Conservation (phyloP, 139 green algal species). For the Edaphochlamys debaryana region DNA sequence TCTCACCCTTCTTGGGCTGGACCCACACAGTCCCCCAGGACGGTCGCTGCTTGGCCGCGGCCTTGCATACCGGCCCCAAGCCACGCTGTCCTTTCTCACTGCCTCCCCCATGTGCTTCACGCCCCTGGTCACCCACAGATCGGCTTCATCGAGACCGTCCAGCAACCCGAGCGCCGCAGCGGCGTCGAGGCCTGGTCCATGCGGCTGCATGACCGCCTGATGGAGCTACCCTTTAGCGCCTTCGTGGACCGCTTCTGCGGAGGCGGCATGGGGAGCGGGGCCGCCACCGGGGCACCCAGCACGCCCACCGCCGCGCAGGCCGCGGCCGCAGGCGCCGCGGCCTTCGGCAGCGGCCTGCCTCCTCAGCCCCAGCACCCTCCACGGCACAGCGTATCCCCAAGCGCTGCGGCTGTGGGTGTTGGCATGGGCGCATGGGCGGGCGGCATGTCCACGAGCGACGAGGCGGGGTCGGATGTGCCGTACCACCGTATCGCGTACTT, state of each 20-base stretch:
- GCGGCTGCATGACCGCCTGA: slow-evolving; percentile 52
- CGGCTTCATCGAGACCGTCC: slow-evolving; percentile 53
- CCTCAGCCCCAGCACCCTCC: no score
- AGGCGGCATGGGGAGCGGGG: not conserved
- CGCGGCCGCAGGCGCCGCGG: not conserved
- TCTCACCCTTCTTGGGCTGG: no score
- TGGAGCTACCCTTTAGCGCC: slow-evolving; percentile 46
- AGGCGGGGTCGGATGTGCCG: slow-evolving; percentile 39
- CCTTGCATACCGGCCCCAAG: no score
- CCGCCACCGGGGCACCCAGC: not conserved
- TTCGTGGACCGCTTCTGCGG: slow-evolving; percentile 46
- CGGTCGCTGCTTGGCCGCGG: no score
- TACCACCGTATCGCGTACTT: slow-evolving; percentile 66
- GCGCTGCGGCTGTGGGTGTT: no score
- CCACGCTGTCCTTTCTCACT: no score
- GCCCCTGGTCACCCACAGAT: slow-evolving; percentile 27
- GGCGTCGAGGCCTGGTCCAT: slow-evolving; percentile 64
- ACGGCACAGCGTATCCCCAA: no score
- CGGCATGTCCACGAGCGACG: slow-evolving; percentile 31
- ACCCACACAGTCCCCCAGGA: not conserved
- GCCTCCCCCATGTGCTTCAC: slow-evolving; percentile 14
- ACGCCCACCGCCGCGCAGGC: not conserved
- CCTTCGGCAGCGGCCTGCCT: no score
- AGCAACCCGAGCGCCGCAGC: slow-evolving; percentile 52
- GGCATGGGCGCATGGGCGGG: not conserved